Evolutionary conservation across 257 asterid species (phyloP).

Genomic region (Nicotiana tabacum): DNA sequence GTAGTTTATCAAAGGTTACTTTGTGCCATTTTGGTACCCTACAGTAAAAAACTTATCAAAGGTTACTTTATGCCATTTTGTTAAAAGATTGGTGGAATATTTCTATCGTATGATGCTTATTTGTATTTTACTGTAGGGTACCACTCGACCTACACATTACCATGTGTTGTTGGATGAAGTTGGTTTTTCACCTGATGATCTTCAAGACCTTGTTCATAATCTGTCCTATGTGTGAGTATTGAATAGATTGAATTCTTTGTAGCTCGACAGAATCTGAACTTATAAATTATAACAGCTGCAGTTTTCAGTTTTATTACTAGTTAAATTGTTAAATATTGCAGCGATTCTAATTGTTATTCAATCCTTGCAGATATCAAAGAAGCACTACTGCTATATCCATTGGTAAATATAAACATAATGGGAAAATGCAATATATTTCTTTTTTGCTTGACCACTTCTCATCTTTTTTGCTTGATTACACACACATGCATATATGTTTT

Average conservation of each 20-base stretch:
- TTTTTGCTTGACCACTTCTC: background rate
- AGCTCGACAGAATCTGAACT: background rate
- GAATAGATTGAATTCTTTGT: background rate
- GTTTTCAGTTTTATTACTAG: background rate
- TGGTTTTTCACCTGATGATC: conserved; percentile 76
- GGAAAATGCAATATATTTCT: background rate
- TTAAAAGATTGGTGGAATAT: background rate
- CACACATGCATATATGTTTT: too few species aligned
- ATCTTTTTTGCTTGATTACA: background rate
- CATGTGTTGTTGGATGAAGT: conserved; percentile 74
- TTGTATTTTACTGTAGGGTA: conserved; percentile 44
- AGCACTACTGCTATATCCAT: conserved; percentile 94
- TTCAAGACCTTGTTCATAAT: conserved; percentile 86
- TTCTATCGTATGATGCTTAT: background rate
- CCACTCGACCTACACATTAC: conserved; percentile 86
- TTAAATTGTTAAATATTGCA: background rate
- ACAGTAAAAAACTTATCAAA: too few species aligned
- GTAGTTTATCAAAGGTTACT: background rate
- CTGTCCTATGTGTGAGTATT: conserved; percentile 81
- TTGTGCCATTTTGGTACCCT: background rate
- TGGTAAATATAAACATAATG: conserved; percentile 33
- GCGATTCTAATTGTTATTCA: background rate
- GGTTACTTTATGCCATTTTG: background rate
- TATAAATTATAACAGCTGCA: background rate
- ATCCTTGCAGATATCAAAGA: conserved; percentile 70